Percentiles rank a stretch among this genome's conserved stretches.
Conservation (phyloP, 208 protist species). For the Wallacemonas sp. region DNA sequence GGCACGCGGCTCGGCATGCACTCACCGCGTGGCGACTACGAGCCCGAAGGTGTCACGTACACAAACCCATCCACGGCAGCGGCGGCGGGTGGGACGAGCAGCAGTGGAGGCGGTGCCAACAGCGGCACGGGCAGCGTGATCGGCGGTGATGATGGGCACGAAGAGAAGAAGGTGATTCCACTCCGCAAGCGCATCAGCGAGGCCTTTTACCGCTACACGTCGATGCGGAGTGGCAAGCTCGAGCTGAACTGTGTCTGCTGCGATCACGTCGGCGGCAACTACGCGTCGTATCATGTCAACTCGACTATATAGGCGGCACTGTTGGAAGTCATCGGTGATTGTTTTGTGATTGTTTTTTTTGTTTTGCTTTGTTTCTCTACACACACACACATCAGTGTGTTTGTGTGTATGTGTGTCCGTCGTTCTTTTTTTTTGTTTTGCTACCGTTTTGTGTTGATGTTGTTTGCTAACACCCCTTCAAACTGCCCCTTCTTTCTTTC, state of each 20-base stretch:
- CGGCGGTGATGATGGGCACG: constrained; percentile 9
- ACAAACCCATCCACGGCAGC: constrained; percentile 13
- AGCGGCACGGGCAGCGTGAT: not conserved
- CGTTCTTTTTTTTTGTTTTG: constrained; percentile 17
- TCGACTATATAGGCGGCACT: constrained; percentile 21
- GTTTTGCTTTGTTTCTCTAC: no score
- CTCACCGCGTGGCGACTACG: constrained; percentile 89
- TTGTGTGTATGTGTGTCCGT: not conserved
- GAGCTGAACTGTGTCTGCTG: constrained; percentile 92
- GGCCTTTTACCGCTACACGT: constrained; percentile 78
- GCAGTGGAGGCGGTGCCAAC: constrained; percentile 2
- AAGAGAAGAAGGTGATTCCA: constrained; percentile 15
- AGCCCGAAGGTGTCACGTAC: constrained; percentile 70
- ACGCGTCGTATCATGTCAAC: constrained; percentile 74
- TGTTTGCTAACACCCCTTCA: no score
- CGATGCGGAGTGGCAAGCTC: constrained; percentile 69
- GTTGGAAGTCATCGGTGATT: no score
- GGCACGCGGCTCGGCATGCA: constrained; percentile 92
- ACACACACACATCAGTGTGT: not conserved
- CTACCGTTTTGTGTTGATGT: constrained; percentile 1
- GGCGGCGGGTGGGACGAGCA: not conserved
- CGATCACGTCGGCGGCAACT: constrained; percentile 89
- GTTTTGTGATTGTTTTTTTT: no score
- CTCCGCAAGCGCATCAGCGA: constrained; percentile 61
- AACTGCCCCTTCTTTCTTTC: no score